These are phyloP conservation scores for Salisapilia sapeloensis DNA, from an alignment of 352 stramenopile species.

Conservation along the genomic window DNA sequence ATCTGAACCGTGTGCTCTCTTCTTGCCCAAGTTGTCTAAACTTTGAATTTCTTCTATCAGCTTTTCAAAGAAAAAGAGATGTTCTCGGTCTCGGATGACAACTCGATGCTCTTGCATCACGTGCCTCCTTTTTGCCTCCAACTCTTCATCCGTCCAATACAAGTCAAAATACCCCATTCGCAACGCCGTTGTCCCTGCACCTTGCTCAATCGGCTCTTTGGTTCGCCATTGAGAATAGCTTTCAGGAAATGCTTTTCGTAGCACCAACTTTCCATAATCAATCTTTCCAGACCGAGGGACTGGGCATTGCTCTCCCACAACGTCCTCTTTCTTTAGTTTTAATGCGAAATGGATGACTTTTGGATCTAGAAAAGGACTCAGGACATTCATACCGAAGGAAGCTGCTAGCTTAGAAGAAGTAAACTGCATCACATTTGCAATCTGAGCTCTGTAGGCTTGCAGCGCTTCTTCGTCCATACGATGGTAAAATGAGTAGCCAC, in stretches of 20 bases:
- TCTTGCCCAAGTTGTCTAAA: constrained; percentile 24
- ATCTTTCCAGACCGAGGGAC: constrained; percentile 22
- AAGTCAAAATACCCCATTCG: constrained; percentile 44
- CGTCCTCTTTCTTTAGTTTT: constrained; percentile 25
- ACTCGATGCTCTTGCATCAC: constrained; percentile 20
- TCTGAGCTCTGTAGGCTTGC: constrained; percentile 49
- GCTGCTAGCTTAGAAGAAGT: constrained; percentile 45
- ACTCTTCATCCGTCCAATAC: constrained; percentile 17
- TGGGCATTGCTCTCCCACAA: constrained; percentile 44
- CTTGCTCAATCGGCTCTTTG: constrained; percentile 82
- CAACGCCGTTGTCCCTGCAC: constrained; percentile 50
- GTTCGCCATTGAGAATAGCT: constrained; percentile 67
- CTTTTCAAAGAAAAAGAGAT: constrained; percentile 48
- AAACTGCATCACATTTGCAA: constrained; percentile 73
- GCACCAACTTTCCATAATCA: constrained; percentile 61
- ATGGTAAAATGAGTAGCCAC: constrained; percentile 78
- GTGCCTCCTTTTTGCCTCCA: constrained; percentile 11
- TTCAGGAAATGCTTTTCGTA: constrained; percentile 76
- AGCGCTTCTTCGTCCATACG: constrained; percentile 31
- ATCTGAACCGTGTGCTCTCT: neutral
- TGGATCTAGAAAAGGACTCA: constrained; percentile 62
- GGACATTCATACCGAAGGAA: constrained; percentile 39
- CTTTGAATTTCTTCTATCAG: constrained; percentile 34
- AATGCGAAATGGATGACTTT: constrained; percentile 55
- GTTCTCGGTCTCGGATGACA: constrained; percentile 46